A percentile compares a stretch with the other conserved stretches of the same genome.
Conservation (phyloP, 169 alveolate species). For the Plasmodium chabaudi region DNA sequence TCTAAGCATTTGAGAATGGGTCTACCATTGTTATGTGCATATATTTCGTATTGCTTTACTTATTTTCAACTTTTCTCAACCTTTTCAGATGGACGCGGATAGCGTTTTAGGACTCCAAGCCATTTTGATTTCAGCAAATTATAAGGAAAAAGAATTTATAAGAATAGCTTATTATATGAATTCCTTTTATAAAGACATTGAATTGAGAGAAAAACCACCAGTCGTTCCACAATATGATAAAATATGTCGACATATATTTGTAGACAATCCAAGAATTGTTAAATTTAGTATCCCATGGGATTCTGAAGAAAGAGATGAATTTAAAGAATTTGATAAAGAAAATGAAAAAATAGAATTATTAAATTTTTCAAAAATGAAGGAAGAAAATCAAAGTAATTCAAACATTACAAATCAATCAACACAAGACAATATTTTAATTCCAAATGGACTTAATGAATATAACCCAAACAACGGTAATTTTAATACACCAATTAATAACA, state of each 20-base stretch:
- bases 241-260: conserved; percentile 92
- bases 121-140: conserved; percentile 94
- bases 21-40: too few species aligned
- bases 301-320: conserved; percentile 76
- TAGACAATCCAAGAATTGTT: conserved; percentile 98
- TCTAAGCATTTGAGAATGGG: too few species aligned
- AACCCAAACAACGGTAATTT: neutral
- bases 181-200: conserved; percentile 93
- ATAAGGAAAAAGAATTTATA: conserved; percentile 95
- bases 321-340: conserved; percentile 80
- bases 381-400: conserved; percentile 44
- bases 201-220: conserved; percentile 96
- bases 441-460: conserved; percentile 4
- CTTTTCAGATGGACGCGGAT: conserved; percentile 82
- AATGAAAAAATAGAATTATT: conserved; percentile 70
- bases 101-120: conserved; percentile 97
- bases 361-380: conserved; percentile 44
- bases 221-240: conserved; percentile 91
- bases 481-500: neutral
- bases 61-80: neutral
- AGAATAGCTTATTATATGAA: conserved; percentile 98
- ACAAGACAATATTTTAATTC: conserved; percentile 22
- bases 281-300: conserved; percentile 97
- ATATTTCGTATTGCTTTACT: neutral
- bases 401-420: conserved; percentile 33